Base-by-base conservation (phyloP, 331 rosid species). In the Malus hybrid region DNA sequence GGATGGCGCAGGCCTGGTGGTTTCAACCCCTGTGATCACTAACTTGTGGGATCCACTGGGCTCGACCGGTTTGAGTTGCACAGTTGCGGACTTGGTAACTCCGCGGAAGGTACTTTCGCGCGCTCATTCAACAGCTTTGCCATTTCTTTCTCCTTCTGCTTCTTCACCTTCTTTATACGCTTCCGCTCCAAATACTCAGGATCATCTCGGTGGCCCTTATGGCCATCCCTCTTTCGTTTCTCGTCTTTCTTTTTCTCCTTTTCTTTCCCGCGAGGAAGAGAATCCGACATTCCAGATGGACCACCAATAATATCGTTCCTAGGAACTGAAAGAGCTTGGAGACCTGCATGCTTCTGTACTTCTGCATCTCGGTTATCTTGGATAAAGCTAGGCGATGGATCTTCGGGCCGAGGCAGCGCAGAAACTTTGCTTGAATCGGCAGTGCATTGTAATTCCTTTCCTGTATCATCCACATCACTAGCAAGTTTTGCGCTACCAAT, bases 361-460 rank as follows among this genome's bases (percentile, higher is more conserved):
- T 89, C 91, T 18, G 87, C 86, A 78, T 91, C 97, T 66, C 87
- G 67, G 65, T 84, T 84, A 72, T 91, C 97, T 67, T 88, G 96
- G 75, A 86, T 81, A 80, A 89, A 77, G 89, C 97, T 87, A 24
- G 94, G 88, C 33, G 92, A 90, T 3, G 93, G 93, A 66, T 81
- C 89, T 52, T 89, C 87, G 5, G 83, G 84, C 76, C 50, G 88
- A 72, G 85, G 84, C 68, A 82, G 89, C 56, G 83, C 82, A 74
- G 70, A 85, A 75, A 87, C 91, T 76, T 86, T 82, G 80, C 96
- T 87, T 6, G 98, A 93, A 83, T 91, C 97, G 13, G 98, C 98
- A 65, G 98, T 93, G 88, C 97, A 93, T 72, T 87, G 98, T 71
- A 93, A 89, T 70, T 93, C 98, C 81, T 78, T 93, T 58, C 81